These are phyloP conservation scores for Arabidopsis arenosa DNA, from an alignment of 345 rosid genomes.

Conservation along the genomic window DNA sequence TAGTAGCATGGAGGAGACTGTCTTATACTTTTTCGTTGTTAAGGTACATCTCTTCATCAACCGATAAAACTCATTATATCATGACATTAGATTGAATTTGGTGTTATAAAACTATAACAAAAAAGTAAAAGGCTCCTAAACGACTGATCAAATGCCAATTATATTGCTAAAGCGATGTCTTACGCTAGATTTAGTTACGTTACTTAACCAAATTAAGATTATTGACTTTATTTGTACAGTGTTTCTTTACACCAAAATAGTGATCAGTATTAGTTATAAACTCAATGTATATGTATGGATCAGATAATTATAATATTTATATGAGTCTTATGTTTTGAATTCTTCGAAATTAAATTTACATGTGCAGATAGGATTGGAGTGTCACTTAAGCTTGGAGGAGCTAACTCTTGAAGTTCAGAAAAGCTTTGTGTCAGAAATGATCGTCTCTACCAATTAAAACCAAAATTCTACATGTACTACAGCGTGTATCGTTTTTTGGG, in stretches of 20 bases:
- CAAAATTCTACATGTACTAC: neutral
- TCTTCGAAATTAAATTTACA: neutral
- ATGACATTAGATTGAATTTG: constrained; percentile 15
- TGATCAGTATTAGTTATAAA: neutral
- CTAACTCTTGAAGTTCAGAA: constrained; percentile 81
- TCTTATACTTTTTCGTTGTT: constrained; percentile 76
- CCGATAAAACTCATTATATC: neutral
- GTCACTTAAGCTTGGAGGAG: constrained; percentile 89
- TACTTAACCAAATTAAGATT: neutral
- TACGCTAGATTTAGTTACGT: neutral
- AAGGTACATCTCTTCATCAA: constrained; percentile 59
- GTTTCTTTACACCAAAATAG: constrained; percentile 14
- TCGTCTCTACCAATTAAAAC: constrained; percentile 28
- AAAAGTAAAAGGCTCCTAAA: neutral
- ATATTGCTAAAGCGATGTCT: constrained; percentile 8
- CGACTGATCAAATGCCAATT: neutral
- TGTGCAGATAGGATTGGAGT: constrained; percentile 73
- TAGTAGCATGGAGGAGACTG: constrained; percentile 94
- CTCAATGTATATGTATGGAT: neutral
- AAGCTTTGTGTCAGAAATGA: constrained; percentile 54
- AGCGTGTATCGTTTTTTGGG: constrained; percentile 20
- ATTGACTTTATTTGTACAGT: neutral
- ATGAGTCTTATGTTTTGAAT: neutral
- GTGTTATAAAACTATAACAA: neutral
- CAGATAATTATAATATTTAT: neutral